Base-by-base conservation (phyloP, 2,329 filamentous ascomycete genomes). In the Trichothecium sympodiale region DNA sequence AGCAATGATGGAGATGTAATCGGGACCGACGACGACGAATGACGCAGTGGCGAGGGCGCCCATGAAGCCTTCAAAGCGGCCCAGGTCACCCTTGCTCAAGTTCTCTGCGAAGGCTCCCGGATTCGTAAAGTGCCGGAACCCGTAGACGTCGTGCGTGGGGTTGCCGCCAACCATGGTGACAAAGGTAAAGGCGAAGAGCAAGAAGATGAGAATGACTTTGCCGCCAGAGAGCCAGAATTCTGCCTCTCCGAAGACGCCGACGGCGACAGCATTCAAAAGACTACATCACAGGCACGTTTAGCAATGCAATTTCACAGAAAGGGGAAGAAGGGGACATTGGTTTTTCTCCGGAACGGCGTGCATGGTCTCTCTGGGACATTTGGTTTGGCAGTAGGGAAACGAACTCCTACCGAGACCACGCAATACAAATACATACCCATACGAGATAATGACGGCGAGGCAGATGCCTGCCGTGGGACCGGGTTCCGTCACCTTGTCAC, bases 61-160 rank as follows among this genome's bases (percentile, higher is more conserved):
- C 17, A 81, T 55, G 48, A 83, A 82, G 0, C 78, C 80, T 8
- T 82, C 62, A 44, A 78, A 83, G 25, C 67, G 65, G 10, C 81
- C 82, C 0, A 80, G 64, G 29, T 65, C 50, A 1, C 79, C 80
- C 0, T 60, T 59, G 33, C 72, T 67, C 38, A 77, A 66, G 36
- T 74, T 61, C 41, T 75, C 70, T 3, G 64, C 67, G 38, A 54
- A 52, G 0, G 49, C 28, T 1, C 74, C 77, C 0, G 78, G 78
- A 28, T 73, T 59, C 31, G 63, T 70, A 76, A 80, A 86, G 51
- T 81, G 81, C 31, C 67, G 56, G 51, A 83, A 83, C 1, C 80
- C 79, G 36, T 76, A 67, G 3, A 69, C 63, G 15, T 71, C 63
- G 2, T 64, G 63, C 3, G 70, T 65, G 0, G 75, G 68, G 4